A percentile compares a stretch with the other conserved stretches of the same genome.
Conservation (phyloP, 306 rosid species). For the Cyamopsis tetragonoloba region DNA sequence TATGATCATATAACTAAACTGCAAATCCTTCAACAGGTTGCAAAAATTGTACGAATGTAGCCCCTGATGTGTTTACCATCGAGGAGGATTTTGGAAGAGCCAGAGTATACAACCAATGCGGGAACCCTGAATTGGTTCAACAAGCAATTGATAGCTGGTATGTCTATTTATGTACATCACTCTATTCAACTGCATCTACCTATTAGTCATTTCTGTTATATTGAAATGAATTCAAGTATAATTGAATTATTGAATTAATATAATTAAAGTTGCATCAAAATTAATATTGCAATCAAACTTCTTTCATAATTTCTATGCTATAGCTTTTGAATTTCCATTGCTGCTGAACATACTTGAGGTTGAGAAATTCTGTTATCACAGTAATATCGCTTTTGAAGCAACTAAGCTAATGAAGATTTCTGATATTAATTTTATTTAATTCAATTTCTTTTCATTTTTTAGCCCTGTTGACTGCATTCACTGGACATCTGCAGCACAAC, state of each 20-base stretch:
- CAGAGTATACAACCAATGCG: conserved; percentile 60
- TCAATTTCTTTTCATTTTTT: conserved; percentile 11
- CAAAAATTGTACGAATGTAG: conserved; percentile 76
- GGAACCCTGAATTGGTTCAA: conserved; percentile 50
- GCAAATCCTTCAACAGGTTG: conserved; percentile 51
- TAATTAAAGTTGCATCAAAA: background rate
- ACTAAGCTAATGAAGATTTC: background rate
- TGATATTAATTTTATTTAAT: conserved; percentile 1
- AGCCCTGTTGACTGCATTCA: conserved; percentile 98
- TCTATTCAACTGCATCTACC: background rate
- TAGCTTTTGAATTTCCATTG: background rate
- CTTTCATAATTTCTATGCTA: background rate
- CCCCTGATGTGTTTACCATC: conserved; percentile 64
- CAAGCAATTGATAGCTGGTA: conserved; percentile 89
- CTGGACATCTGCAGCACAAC: conserved; percentile 93
- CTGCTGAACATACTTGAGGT: conserved; percentile 14
- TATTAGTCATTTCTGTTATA: background rate
- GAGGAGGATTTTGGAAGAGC: conserved; percentile 96
- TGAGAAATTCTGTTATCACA: conserved; percentile 3
- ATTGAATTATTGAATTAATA: no score
- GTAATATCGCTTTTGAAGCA: background rate
- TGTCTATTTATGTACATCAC: conserved; percentile 8
- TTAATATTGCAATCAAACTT: background rate
- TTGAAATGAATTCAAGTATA: background rate
- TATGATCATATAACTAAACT: background rate